phyloP scores from a whole-genome alignment of 2,329 filamentous ascomycete genomes.

The Exutisphaerella laricina region DNA sequence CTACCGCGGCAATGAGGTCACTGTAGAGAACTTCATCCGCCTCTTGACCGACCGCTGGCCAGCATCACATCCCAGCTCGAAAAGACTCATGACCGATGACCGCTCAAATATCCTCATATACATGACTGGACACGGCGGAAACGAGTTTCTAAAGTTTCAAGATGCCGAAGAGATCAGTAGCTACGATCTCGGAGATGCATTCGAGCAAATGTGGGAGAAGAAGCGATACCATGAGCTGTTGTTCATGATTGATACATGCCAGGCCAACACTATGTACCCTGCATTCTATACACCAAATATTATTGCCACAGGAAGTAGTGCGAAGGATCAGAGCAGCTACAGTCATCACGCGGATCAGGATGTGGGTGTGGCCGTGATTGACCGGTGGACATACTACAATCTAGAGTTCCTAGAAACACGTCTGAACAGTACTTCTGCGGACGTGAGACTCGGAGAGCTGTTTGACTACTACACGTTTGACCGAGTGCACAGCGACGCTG shows the following conservation, averaged over 20 bases:
- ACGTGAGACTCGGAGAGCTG: conserved; percentile 84
- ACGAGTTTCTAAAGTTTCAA: conserved; percentile 98
- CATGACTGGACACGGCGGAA: conserved; percentile 97
- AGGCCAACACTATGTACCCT: conserved; percentile 98
- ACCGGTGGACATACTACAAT: conserved; percentile 98
- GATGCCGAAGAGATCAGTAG: conserved; percentile 96
- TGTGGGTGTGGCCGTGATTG: conserved; percentile 95
- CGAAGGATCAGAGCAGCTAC: conserved; percentile 93
- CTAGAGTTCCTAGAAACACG: conserved; percentile 92
- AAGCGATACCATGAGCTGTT: conserved; percentile 97
- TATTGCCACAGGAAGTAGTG: conserved; percentile 92
- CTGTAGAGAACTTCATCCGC: conserved; percentile 97
- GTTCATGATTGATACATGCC: conserved; percentile 99
- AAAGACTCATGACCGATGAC: conserved; percentile 88
- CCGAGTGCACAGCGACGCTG: conserved; percentile 90
- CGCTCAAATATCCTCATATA: conserved; percentile 96
- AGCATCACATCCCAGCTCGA: conserved; percentile 90
- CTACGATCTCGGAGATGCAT: conserved; percentile 92
- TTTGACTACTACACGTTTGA: conserved; percentile 94
- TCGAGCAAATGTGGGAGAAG: conserved; percentile 99
- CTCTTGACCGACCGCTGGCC: conserved; percentile 90
- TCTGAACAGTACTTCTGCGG: conserved; percentile 76
- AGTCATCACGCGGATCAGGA: conserved; percentile 98
- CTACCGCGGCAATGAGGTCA: conserved; percentile 96
- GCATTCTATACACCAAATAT: conserved; percentile 98